phyloP scores from a whole-genome alignment of 1,284 basidiomycete species.

The Tranzscheliella williamsii region DNA sequence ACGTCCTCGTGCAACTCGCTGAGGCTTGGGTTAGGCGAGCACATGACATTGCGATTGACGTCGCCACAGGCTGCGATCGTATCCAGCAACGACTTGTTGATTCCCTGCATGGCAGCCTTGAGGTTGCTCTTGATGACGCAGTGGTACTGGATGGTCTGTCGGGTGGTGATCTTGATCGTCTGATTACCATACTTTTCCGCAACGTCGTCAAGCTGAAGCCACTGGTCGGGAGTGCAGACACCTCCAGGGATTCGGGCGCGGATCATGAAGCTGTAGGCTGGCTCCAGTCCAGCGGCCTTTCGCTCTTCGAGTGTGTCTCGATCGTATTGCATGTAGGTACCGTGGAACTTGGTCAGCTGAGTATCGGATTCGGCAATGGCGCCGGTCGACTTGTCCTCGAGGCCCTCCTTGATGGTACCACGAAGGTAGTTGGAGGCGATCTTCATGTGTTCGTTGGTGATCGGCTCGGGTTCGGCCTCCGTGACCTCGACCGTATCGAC shows the following conservation, averaged over 20 bases:
- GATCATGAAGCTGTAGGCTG: slow-evolving; percentile 98
- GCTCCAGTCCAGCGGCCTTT: slow-evolving; percentile 87
- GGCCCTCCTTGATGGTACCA: slow-evolving; percentile 88
- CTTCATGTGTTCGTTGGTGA: slow-evolving; percentile 99
- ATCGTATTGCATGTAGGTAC: slow-evolving; percentile 74
- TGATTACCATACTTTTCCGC: slow-evolving; percentile 91
- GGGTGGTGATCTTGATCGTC: slow-evolving; percentile 95
- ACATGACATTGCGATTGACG: slow-evolving; percentile 91
- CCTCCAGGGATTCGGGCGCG: slow-evolving; percentile 94
- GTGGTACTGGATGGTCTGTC: slow-evolving; percentile 99
- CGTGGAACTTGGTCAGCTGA: slow-evolving; percentile 98
- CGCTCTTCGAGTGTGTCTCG: slow-evolving; percentile 97
- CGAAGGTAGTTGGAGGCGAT: slow-evolving; percentile 91
- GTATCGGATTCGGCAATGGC: slow-evolving; percentile 85
- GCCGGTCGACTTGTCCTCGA: slow-evolving; percentile 83
- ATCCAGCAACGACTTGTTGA: slow-evolving; percentile 88
- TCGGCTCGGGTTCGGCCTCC: slow-evolving; percentile 91
- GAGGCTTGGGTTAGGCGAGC: slow-evolving; percentile 84
- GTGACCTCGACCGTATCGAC: slow-evolving; percentile 86
- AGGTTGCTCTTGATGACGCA: slow-evolving; percentile 95
- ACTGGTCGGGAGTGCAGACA: slow-evolving; percentile 87
- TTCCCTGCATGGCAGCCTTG: slow-evolving; percentile 94
- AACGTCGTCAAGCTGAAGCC: slow-evolving; percentile 93
- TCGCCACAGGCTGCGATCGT: slow-evolving; percentile 98
- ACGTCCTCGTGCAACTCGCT: slow-evolving; percentile 83